Base-by-base conservation (phyloP, 257 asterid species). In the Orobanche coerulescens region DNA sequence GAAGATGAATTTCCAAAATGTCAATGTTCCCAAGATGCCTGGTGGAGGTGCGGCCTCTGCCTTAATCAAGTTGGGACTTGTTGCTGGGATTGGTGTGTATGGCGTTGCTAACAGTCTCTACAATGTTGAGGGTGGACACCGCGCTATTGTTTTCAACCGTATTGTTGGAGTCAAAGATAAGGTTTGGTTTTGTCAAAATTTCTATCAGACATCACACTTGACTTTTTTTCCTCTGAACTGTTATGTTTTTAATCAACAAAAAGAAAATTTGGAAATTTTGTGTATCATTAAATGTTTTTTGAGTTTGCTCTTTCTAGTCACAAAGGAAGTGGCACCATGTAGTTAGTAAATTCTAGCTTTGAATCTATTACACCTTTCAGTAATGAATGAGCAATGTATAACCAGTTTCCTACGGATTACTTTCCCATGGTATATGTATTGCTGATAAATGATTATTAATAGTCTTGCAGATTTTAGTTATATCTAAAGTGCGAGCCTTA, bases 101-200 rank as follows among this genome's bases (percentile, higher is more conserved):
- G 96, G 91, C 73, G 65, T 80, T 58, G 19, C 82, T 43, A 85
- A 86, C 80, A 85, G 95, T 73, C 91, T 88, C 66, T 88, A 88
- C 87, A 88, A 83, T 74, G 96, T 88, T 40, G 96, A 88, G 44
- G 96, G 96, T 63, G 96, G 96, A 36, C 95, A 88, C 65, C 84
- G 96, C 12, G 96, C 96, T 55, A 80, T 88, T 71, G 94, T 88
- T 66, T 88, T 85, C 84, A 88, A 88, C 68, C 96, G 95, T 33
- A 36, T 89, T 23, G 25, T 58, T 28, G 95, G 96, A 53, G 66
- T 89, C 57, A 89, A 84, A 66, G 94, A 89, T 12, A 82, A 89
- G 95, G 96, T 89, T 43, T 50, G 44, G 47, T 44, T 49, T 60
- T 52, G 28, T 48, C 2, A 22, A 43, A 12, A 28, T 14, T 58